These are phyloP conservation scores for Entomortierella chlamydospora DNA, from an alignment of 192 early-diverging fungal genomes.

Conservation along the genomic window DNA sequence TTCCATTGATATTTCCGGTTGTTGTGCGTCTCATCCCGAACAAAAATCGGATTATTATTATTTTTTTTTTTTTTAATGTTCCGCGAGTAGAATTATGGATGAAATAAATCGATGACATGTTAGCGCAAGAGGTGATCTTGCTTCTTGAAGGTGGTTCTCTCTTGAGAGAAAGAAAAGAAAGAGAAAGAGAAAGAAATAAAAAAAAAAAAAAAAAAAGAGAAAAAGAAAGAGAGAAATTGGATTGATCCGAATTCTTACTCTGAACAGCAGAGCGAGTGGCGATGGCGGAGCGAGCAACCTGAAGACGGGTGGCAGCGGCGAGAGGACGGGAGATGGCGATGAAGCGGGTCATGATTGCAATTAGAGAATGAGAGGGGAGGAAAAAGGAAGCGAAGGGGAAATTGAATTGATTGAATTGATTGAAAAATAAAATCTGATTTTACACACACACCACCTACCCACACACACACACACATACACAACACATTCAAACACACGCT, in stretches of 20 bases:
- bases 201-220: neutral
- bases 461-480: too few species aligned
- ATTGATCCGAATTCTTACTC: conserved; percentile 23
- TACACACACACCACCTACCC: too few species aligned
- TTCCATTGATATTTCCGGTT: too few species aligned
- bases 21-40: too few species aligned
- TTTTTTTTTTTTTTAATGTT: neutral
- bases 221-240: conserved; percentile 2
- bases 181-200: neutral
- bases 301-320: conserved; percentile 35
- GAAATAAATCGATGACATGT: too few species aligned
- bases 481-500: too few species aligned
- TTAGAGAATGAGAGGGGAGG: too few species aligned
- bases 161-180: too few species aligned
- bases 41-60: neutral
- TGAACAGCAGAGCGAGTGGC: conserved; percentile 45
- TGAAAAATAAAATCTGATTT: too few species aligned
- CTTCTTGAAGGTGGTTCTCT: too few species aligned
- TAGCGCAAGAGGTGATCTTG: too few species aligned
- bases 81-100: neutral
- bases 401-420: neutral
- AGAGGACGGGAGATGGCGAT: conserved; percentile 41
- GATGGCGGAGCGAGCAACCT: conserved; percentile 28
- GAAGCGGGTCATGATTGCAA: conserved; percentile 31
- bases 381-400: too few species aligned